Evolutionary conservation across 768 basidiomycete species (phyloP).

Genomic region (Tylopilus subfusipes): DNA sequence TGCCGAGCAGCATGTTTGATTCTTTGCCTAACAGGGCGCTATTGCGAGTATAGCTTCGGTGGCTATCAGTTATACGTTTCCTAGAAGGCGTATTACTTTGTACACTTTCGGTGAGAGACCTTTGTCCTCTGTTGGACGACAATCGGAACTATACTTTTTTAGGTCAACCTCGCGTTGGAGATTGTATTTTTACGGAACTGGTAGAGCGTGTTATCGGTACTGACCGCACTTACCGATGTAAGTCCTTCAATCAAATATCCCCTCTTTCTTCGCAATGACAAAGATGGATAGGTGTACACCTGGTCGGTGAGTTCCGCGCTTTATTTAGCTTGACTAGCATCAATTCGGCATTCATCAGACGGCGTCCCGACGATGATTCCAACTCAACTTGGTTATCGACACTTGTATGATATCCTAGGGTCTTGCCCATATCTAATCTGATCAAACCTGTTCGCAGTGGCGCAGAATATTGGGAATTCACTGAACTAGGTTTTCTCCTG

Average conservation of each 20-base stretch:
- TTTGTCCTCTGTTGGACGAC: background rate
- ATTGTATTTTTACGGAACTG: constrained; percentile 38
- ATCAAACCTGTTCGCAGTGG: constrained; percentile 20
- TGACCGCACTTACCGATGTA: constrained; percentile 42
- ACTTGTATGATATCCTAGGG: constrained; percentile 33
- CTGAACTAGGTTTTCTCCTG: constrained; percentile 35
- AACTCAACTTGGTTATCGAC: constrained; percentile 43
- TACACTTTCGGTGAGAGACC: constrained; percentile 44
- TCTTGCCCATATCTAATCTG: constrained; percentile 13
- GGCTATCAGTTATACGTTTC: constrained; percentile 31
- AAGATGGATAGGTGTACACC: constrained; percentile 38
- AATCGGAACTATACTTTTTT: background rate
- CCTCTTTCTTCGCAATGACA: background rate
- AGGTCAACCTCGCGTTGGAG: constrained; percentile 52
- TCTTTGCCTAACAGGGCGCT: constrained; percentile 29
- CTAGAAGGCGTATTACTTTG: constrained; percentile 24
- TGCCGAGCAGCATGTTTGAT: constrained; percentile 1
- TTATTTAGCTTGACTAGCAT: background rate
- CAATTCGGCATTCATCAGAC: constrained; percentile 28
- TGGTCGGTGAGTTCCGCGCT: constrained; percentile 32
- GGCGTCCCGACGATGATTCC: constrained; percentile 52
- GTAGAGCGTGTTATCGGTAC: constrained; percentile 38
- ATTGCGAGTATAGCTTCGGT: constrained; percentile 39
- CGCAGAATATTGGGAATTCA: constrained; percentile 47
- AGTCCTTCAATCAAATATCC: background rate